Evolutionary conservation across 2,329 filamentous ascomycete species (phyloP), one percentile per base, ranked within the genome.

Genomic region (Bipolaris oryzae): DNA sequence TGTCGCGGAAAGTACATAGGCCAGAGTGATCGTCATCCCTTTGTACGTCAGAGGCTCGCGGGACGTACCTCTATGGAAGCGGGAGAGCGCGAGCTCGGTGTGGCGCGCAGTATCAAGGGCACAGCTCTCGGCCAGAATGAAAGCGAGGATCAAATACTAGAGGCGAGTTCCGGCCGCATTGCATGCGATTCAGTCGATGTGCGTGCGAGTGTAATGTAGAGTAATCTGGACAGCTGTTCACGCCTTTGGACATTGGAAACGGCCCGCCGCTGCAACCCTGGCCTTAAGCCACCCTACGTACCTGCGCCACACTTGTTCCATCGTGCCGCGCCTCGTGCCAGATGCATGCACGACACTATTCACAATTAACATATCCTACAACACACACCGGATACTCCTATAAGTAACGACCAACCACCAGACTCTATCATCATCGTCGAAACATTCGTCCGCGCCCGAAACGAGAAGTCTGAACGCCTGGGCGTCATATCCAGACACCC

Each of bases 11-110:
- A 15, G 53, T 46, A 41, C 13, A 51, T 46, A 55, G 54, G 58
- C 41, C 50, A 41, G 46, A 55, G 49, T 18, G 41, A 39, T 44
- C 48, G 43, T 28, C 62, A 61, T 70, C 67, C 70, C 69, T 71
- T 71, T 70, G 63, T 53, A 60, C 55, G 49, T 59, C 60, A 54
- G 45, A 46, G 45, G 50, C 15, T 28, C 35, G 15, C 7, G 35
- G 46, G 39, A 69, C 72, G 64, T 69, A 75, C 72, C 71, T 74
- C 63, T 73, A 74, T 67, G 71, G 57, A 74, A 72, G 62, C 52
- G 58, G 60, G 67, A 64, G 57, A 56, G 53, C 51, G 51, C 50
- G 58, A 48, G 57, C 61, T 52, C 39, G 50, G 58, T 51, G 53
- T 45, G 39, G 52, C 54, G 50, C 44, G 46, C 49, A 47, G 51